Evolutionary conservation across 139 green algal genomes (phyloP), one percentile per base, ranked within the genome.

Genomic region (Astrephomene gubernaculifera): DNA sequence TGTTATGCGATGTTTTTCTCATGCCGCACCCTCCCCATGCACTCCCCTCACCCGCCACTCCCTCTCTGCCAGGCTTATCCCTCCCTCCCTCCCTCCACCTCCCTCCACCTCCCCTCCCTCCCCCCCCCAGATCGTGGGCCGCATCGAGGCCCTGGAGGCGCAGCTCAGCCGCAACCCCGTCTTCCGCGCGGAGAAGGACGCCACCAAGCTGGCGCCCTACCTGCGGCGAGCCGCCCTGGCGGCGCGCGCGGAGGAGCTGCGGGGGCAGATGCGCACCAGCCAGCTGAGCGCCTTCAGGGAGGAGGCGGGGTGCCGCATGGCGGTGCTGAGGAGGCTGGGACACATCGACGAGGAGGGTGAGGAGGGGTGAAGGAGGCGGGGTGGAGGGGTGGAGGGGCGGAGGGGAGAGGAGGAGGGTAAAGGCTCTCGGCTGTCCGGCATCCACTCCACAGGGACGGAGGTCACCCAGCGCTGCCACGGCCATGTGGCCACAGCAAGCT

Each of bases 261-360:
- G 73, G 25, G 52, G 29, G 38, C 53, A 84, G 65, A 81, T 93
- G 68, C 73, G 79, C 69, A 64, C 43, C 67, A 86, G 65, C 9
- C 82, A 91, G 61, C 79, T 93, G 61, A 57, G 39, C 6, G 4
- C 35, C 8, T 93, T 90, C 71, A 76, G 68, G 52, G 87, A 94
- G 69, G 94, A 98, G 86, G 87, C 83, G 49, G 90, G 86, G 68
- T 82, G 90, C 44, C 89, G 94, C 52, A 87, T 71, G 52, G 79
- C 68, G 3, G 96, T 99, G 78, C 92, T 99, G 72, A 90, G 90
- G 35, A 90, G 91, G 85, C 93, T 99, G 72, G 95, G 96, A 2
- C 93, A 98, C 82, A 87, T 99, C 14, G 87, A 94, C 21, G 90
- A 78, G 0, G 92, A 99, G 96, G 88, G 95, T 94, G 43, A 83